Conservation (phyloP, 2,329 filamentous ascomycete species). For the Cylindrodendrum hubeiense region DNA sequence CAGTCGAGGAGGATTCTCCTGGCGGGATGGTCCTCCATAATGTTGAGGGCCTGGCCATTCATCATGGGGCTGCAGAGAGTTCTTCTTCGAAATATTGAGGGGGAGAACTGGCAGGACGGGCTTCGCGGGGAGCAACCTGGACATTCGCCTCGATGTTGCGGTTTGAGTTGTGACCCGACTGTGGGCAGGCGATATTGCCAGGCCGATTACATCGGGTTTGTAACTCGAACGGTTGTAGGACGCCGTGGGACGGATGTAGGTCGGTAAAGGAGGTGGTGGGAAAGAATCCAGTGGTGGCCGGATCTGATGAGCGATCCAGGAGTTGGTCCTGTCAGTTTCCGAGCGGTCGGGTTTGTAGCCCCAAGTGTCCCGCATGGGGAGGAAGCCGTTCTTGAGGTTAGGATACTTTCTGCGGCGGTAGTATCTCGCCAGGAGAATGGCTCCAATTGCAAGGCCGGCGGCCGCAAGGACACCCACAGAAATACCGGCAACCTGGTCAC, state of each 20-base stretch:
- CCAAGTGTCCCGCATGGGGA: constrained; percentile 53
- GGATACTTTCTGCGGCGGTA: constrained; percentile 56
- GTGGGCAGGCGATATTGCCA: constrained; percentile 56
- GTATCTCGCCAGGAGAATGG: constrained; percentile 59
- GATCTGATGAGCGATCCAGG: constrained; percentile 45
- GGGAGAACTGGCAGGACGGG: constrained; percentile 54
- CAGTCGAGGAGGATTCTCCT: constrained; percentile 25
- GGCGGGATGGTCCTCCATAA: constrained; percentile 13
- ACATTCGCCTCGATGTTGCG: constrained; percentile 49
- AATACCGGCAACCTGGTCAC: constrained; percentile 69
- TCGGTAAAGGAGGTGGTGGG: constrained; percentile 35
- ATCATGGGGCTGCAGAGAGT: constrained; percentile 26
- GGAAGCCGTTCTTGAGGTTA: constrained; percentile 54
- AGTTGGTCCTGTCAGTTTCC: constrained; percentile 36
- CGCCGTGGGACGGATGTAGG: constrained; percentile 41
- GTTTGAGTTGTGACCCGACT: constrained; percentile 38
- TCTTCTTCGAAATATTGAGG: constrained; percentile 32
- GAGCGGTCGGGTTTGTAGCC: constrained; percentile 47
- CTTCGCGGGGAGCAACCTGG: constrained; percentile 60
- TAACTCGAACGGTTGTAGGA: constrained; percentile 47
- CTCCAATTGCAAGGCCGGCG: constrained; percentile 59
- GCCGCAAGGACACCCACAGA: constrained; percentile 65
- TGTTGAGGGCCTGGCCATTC: constrained; percentile 29
- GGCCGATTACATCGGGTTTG: constrained; percentile 56
- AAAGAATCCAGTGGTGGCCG: constrained; percentile 36